Conservation (phyloP, 768 basidiomycete genomes). For the Hypsizygus marmoreus region DNA sequence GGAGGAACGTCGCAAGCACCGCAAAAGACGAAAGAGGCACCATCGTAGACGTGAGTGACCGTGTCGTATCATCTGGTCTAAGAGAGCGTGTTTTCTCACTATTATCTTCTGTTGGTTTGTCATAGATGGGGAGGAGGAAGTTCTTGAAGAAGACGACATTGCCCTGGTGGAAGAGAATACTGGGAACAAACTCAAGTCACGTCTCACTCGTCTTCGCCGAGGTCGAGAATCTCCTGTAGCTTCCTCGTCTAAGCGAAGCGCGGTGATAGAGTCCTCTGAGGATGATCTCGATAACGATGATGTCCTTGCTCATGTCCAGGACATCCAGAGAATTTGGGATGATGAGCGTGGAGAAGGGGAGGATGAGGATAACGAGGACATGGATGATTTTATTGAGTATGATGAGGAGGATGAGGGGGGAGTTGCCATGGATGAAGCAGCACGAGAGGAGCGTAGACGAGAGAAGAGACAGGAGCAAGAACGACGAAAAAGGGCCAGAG, state of each 20-base stretch:
- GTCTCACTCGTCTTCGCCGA: constrained; percentile 71
- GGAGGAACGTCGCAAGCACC: constrained; percentile 57
- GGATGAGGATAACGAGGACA: constrained; percentile 74
- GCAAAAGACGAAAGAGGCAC: constrained; percentile 68
- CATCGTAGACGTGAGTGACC: constrained; percentile 52
- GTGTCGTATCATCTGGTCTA: too few relatives aligned
- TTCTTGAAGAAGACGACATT: constrained; percentile 91
- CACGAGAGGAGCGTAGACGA: constrained; percentile 71
- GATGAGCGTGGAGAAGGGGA: constrained; percentile 69
- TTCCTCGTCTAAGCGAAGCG: constrained; percentile 60
- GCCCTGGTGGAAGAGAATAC: constrained; percentile 90
- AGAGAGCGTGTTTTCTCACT: constrained; percentile 12
- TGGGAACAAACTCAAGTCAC: constrained; percentile 74
- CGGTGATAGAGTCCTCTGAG: constrained; percentile 71
- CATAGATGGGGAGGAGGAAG: constrained; percentile 57
- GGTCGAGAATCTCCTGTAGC: constrained; percentile 68
- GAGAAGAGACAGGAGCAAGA: constrained; percentile 70
- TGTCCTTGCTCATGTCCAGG: constrained; percentile 58
- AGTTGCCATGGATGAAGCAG: constrained; percentile 69
- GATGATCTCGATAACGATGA: constrained; percentile 69
- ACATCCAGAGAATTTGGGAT: constrained; percentile 81
- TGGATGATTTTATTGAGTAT: constrained; percentile 79
- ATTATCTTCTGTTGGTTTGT: constrained; percentile 4
- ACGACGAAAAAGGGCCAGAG: constrained; percentile 62
- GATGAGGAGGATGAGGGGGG: constrained; percentile 80